Percentiles rank a stretch among this genome's conserved stretches.
Conservation (phyloP, 2,329 filamentous ascomycete species). For the Pyrenophora graminea region DNA sequence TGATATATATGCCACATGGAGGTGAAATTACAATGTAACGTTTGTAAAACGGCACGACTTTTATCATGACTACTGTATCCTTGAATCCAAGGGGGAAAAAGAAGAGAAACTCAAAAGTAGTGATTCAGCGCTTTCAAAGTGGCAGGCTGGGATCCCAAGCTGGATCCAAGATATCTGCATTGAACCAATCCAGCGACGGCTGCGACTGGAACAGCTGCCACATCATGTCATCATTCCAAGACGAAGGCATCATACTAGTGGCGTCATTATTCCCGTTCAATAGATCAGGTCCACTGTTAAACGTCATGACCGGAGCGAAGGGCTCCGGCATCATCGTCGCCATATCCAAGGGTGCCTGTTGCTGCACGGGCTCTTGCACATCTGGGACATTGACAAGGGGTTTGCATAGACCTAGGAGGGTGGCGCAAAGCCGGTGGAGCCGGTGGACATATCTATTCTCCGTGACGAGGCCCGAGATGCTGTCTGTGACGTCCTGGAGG, state of each 20-base stretch:
- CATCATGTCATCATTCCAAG: conserved; percentile 43
- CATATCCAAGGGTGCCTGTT: background rate
- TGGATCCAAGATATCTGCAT: conserved; percentile 38
- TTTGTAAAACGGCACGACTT: too few relatives aligned
- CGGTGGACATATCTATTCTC: conserved; percentile 39
- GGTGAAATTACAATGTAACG: too few relatives aligned
- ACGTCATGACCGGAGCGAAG: background rate
- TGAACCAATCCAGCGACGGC: conserved; percentile 43
- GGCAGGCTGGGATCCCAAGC: conserved; percentile 26
- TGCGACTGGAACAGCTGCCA: conserved; percentile 41
- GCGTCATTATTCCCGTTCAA: background rate
- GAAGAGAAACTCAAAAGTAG: too few relatives aligned
- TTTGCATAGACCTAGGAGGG: conserved; percentile 36
- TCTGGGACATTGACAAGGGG: conserved; percentile 27
- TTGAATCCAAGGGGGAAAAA: too few relatives aligned
- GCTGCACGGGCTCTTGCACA: background rate
- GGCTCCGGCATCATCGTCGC: background rate
- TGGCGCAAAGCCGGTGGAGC: conserved; percentile 34
- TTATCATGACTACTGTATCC: too few relatives aligned
- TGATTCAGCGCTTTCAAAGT: conserved; percentile 4
- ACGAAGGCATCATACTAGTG: conserved; percentile 19
- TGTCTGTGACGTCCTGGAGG: conserved; percentile 35
- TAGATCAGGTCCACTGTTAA: background rate
- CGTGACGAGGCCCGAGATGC: conserved; percentile 32
- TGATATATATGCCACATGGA: too few relatives aligned